A percentile compares a stretch with the other conserved stretches of the same genome.
Evolutionary conservation across 805 yeast genomes (phyloP).

Genomic region (Zygoascus tannicola): DNA sequence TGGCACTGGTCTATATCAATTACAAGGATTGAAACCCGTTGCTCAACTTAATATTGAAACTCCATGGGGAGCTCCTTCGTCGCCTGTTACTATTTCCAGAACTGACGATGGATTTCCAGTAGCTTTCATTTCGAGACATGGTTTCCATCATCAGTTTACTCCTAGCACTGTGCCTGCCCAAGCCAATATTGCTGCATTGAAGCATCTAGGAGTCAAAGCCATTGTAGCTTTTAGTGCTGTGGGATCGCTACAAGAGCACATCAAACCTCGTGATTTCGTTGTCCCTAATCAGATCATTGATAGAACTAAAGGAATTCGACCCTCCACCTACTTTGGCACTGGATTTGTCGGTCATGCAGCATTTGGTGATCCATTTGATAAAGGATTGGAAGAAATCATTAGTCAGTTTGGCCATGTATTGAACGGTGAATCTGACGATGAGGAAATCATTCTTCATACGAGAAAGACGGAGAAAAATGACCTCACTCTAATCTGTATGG

Average conservation of each 20-base stretch:
- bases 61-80: conserved; percentile 97
- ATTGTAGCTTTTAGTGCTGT: conserved; percentile 93
- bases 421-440: conserved; percentile 36
- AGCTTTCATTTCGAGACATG: conserved; percentile 94
- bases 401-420: conserved; percentile 49
- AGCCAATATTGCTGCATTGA: conserved; percentile 95
- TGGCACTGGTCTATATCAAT: conserved; percentile 93
- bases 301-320: conserved; percentile 91
- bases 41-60: conserved; percentile 75
- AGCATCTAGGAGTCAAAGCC: conserved; percentile 75
- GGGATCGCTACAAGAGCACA: conserved; percentile 83
- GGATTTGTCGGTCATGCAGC: conserved; percentile 97
- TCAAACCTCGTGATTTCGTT: conserved; percentile 93
- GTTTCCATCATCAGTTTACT: conserved; percentile 75
- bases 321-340: conserved; percentile 77
- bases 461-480: conserved; percentile 61
- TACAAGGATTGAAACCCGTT: conserved; percentile 74
- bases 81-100: conserved; percentile 84
- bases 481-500: conserved; percentile 89
- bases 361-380: conserved; percentile 94
- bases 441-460: conserved; percentile 51
- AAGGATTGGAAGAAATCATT: conserved; percentile 56
- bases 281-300: conserved; percentile 93
- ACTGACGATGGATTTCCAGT: conserved; percentile 71
- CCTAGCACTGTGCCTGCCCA: conserved; percentile 89